A percentile compares a stretch with the other conserved stretches of the same genome.
These are phyloP conservation scores for Penicillium bialowiezense DNA, from an alignment of 495 filamentous ascomycete genomes.

Conservation along the genomic window DNA sequence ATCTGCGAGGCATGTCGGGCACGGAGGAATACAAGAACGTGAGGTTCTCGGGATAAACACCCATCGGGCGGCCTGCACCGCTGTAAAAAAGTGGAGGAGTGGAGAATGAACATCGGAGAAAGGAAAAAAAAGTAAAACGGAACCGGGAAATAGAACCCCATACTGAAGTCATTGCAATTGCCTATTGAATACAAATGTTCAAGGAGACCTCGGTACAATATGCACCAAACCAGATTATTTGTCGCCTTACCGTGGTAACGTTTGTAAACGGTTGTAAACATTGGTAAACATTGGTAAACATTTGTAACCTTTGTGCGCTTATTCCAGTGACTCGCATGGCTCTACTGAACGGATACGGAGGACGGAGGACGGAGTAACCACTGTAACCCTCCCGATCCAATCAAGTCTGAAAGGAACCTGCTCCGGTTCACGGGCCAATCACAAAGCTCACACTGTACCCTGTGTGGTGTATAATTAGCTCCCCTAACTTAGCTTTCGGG, in stretches of 20 bases:
- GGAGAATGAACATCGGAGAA: not conserved
- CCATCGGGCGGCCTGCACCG: constrained; percentile 35
- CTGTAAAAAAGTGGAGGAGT: constrained; percentile 27
- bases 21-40: constrained; percentile 2
- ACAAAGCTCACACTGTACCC: not conserved
- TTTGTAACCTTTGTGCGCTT: not conserved
- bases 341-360: too few relatives aligned
- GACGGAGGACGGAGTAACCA: not conserved
- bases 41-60: constrained; percentile 20
- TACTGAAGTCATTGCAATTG: too few relatives aligned
- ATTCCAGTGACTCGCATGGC: not conserved
- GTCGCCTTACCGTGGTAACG: not conserved
- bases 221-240: too few relatives aligned
- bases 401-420: not conserved
- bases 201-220: too few relatives aligned
- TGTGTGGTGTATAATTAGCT: constrained; percentile 1
- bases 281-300: too few relatives aligned
- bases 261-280: too few relatives aligned
- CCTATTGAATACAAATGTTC: too few relatives aligned
- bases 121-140: not conserved
- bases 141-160: not conserved
- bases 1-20: not conserved
- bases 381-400: not conserved
- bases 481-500: not conserved
- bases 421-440: not conserved